A percentile compares a stretch with the other conserved stretches of the same genome.
phyloP scores from a whole-genome alignment of 208 protist genomes.

The Trypanosoma cruzi region DNA sequence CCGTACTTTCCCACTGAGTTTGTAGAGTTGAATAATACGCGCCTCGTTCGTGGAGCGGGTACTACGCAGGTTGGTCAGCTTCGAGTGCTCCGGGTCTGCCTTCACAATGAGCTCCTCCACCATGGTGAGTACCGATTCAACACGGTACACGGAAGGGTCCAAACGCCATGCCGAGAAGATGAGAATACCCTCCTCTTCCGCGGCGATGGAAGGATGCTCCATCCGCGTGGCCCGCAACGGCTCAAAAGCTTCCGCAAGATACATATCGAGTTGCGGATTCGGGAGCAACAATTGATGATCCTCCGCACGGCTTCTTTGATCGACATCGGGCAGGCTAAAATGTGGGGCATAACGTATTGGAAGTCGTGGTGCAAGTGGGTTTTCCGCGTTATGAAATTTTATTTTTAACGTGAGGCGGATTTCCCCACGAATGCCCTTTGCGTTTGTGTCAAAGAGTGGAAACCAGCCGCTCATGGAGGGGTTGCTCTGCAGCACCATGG shows the following conservation, averaged over 20 bases:
- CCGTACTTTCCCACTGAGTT: conserved; percentile 91
- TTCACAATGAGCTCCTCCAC: conserved; percentile 93
- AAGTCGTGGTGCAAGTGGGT: conserved; percentile 79
- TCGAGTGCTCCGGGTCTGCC: conserved; percentile 90
- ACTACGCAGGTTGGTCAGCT: conserved; percentile 83
- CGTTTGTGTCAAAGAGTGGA: conserved; percentile 86
- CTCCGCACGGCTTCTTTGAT: conserved; percentile 7
- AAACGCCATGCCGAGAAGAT: conserved; percentile 87
- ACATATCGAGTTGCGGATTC: conserved; percentile 1
- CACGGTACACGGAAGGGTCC: conserved; percentile 84
- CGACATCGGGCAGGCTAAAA: conserved; percentile 9
- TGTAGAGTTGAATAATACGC: conserved; percentile 86
- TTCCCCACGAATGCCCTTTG: conserved; percentile 76
- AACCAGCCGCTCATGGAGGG: conserved; percentile 90
- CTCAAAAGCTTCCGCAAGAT: conserved; percentile 40
- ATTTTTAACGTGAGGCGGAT: conserved; percentile 87
- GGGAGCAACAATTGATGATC: conserved; percentile 1
- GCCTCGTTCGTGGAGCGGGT: conserved; percentile 82
- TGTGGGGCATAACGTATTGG: conserved; percentile 63
- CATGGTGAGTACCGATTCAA: conserved; percentile 83
- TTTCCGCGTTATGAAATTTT: conserved; percentile 90
- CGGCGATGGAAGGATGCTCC: conserved; percentile 77
- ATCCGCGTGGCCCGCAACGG: conserved; percentile 53
- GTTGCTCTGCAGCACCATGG: conserved; percentile 73
- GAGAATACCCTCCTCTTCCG: conserved; percentile 84